phyloP scores from a whole-genome alignment of 2,329 filamentous ascomycete genomes.

The Scorias spongiosa region DNA sequence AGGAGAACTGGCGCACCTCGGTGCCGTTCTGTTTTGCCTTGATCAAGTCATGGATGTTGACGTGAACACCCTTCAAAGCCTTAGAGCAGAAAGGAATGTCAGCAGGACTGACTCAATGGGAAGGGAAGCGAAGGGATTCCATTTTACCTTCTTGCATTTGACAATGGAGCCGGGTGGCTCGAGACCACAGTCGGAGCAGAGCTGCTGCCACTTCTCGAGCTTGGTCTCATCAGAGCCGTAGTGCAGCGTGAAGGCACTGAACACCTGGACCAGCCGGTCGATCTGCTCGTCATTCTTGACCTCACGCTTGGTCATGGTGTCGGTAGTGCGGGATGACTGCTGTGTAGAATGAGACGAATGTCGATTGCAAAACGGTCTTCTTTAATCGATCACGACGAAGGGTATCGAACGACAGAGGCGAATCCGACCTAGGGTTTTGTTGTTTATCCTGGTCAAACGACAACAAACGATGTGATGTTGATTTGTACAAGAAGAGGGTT shows the following conservation, averaged over 20 bases:
- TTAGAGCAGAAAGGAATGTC: background rate
- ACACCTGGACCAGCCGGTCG: background rate
- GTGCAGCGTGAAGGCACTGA: background rate
- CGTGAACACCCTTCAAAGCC: background rate
- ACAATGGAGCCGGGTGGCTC: background rate
- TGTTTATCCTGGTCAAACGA: too few relatives aligned
- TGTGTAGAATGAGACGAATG: too few relatives aligned
- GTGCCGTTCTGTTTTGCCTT: background rate
- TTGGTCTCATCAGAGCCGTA: background rate
- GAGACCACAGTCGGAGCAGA: background rate
- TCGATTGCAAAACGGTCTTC: too few relatives aligned
- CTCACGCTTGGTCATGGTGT: background rate
- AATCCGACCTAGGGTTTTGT: too few relatives aligned
- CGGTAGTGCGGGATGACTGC: background rate
- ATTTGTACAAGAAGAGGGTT: too few relatives aligned
- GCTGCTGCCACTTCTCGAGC: background rate
- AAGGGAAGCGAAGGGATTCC: too few relatives aligned
- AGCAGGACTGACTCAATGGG: background rate
- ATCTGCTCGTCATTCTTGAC: background rate
- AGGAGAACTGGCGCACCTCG: background rate
- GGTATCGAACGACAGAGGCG: too few relatives aligned
- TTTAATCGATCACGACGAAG: too few relatives aligned
- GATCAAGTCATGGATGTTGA: background rate
- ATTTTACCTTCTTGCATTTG: background rate
- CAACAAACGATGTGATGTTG: too few relatives aligned